Base-by-base conservation (phyloP, 2,329 filamentous ascomycete genomes). In the Juglanconis sp. region DNA sequence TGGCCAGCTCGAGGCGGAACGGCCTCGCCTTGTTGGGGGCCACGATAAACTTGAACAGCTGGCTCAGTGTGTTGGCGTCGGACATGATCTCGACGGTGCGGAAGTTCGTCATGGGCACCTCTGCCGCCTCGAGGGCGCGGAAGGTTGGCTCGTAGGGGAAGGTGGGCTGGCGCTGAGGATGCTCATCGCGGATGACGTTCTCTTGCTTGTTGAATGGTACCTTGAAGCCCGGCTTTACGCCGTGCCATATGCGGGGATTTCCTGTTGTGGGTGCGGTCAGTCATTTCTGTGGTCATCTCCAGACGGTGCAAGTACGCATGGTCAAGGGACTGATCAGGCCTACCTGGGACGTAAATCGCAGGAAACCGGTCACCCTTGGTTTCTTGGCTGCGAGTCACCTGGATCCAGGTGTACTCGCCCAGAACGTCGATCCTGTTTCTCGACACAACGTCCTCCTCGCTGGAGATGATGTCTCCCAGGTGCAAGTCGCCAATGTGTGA, bases 341-440 rank as follows among this genome's bases (percentile, higher is more conserved):
- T 38, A 57, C 60, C 60, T 38, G 60, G 60, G 2, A 62, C 60
- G 17, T 62, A 62, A 9, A 60, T 49, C 11, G 57, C 53, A 35
- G 60, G 60, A 10, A 53, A 62, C 5, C 3, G 35, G 3, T 47
- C 36, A 3, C n/a, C 32, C 6, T 10, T 55, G n/a, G 36, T n/a
- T 8, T 59, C n/a, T 30, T 62, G 60, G 48, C 60, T 55, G 5
- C 52, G 51, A 0, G 60, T 62, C 13, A 52, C 13, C 17, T 57
- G 34, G 31, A 62, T 53, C 60, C 60, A 62, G 3, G 60, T 62
- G 53, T 62, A 62, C 40, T 62, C 60, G 11, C 48, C 49, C 42
- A 62, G 30, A 1, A 62, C 57, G 17, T 60, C 42, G 13, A 60
- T 46, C n/a, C 8, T 30, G 9, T 44, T 50, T n/a, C 32, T 24